These are phyloP conservation scores for Eimeria sp. DNA, from an alignment of 169 alveolate species.

Conservation along the genomic window DNA sequence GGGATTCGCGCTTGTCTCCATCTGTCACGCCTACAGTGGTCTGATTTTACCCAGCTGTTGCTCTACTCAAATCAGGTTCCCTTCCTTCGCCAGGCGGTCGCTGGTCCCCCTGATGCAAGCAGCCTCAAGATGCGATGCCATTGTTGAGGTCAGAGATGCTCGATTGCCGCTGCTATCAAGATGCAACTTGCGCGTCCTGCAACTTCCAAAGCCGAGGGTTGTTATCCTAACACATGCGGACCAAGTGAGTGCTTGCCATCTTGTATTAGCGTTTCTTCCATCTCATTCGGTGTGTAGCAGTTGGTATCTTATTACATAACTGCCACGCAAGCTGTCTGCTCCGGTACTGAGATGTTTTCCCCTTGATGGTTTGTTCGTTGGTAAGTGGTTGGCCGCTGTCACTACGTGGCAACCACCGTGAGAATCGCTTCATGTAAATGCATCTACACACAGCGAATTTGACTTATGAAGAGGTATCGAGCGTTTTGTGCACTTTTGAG, in stretches of 20 bases:
- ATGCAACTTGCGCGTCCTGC: constrained; percentile 58
- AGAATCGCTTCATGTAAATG: neutral
- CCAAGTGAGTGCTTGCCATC: constrained; percentile 20
- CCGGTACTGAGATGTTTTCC: neutral
- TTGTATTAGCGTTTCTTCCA: neutral
- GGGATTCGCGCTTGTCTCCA: neutral
- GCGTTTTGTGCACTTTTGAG: neutral
- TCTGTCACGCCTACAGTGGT: neutral
- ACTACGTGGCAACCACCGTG: neutral
- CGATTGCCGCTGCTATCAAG: constrained; percentile 74
- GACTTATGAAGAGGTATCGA: neutral
- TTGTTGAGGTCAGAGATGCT: constrained; percentile 78
- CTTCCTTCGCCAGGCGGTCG: constrained; percentile 64
- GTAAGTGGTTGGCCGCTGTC: neutral
- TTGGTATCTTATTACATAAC: neutral
- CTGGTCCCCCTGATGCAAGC: constrained; percentile 57
- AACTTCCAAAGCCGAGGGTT: constrained; percentile 34
- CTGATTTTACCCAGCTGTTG: neutral
- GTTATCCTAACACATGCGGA: constrained; percentile 74
- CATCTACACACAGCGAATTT: neutral
- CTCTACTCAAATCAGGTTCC: constrained; percentile 3
- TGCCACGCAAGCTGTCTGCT: neutral
- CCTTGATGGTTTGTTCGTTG: neutral
- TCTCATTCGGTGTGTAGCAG: neutral
- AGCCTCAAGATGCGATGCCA: constrained; percentile 55